Conservation (phyloP, 1,284 basidiomycete species). For the Microbotryum saponariae region DNA sequence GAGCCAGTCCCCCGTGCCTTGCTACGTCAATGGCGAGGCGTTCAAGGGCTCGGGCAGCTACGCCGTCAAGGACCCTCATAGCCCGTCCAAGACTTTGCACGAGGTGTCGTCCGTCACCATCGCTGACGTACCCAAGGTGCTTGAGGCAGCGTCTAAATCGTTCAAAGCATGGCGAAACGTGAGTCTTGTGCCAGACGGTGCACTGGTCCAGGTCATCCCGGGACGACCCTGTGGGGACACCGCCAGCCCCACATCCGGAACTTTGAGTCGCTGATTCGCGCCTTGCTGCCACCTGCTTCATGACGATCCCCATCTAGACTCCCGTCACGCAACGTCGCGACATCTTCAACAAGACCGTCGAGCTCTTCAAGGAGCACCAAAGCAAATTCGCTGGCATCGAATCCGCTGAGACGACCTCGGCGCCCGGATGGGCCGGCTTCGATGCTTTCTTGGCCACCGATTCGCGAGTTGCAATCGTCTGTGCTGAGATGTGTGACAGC, state of each 20-base stretch:
- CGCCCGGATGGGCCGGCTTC: slow-evolving; percentile 23
- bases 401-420: slow-evolving; percentile 30
- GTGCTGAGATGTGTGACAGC: too few species aligned
- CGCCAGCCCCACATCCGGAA: not conserved
- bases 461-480: slow-evolving; percentile 11
- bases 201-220: too few species aligned
- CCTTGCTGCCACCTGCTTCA: slow-evolving; percentile 8
- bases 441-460: slow-evolving; percentile 29
- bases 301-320: slow-evolving; percentile 14
- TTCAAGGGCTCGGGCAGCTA: slow-evolving; percentile 32
- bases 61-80: slow-evolving; percentile 34
- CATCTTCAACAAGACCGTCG: slow-evolving; percentile 32
- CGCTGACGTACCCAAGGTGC: slow-evolving; percentile 22
- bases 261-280: not conserved
- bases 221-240: not conserved
- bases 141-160: slow-evolving; percentile 22
- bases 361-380: slow-evolving; percentile 25
- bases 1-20: slow-evolving; percentile 28
- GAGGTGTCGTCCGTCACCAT: slow-evolving; percentile 26
- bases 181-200: not conserved
- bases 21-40: slow-evolving; percentile 36
- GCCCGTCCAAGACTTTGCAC: slow-evolving; percentile 23
- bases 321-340: slow-evolving; percentile 27
- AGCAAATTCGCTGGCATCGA: slow-evolving; percentile 27
- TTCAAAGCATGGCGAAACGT: slow-evolving; percentile 21